Base-by-base conservation (phyloP, 495 filamentous ascomycete species). In the Hypomontagnella monticulosa region DNA sequence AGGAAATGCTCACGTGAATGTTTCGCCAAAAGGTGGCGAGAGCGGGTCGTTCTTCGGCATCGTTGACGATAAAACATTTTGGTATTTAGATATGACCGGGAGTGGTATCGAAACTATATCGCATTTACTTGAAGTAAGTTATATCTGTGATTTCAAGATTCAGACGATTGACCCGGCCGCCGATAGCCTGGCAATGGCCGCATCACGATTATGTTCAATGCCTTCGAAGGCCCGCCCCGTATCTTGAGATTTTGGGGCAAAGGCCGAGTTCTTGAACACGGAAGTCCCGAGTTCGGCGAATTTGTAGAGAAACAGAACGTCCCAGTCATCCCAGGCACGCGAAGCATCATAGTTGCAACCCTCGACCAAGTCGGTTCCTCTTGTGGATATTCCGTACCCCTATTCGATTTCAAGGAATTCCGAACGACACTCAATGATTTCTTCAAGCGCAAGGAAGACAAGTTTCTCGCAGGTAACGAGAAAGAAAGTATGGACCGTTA, bases 191-290 rank as follows among this genome's bases (percentile, higher is more conserved):
- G 67, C 12, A 93, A 93, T 70, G 89, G 88, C 15, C 81, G 91
- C 10, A 81, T 91, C 20, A 91, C 90, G 0, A 71, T 91, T 58
- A 83, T 90, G 78, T 91, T 92, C 76, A 89, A 84, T 64, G 84
- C 85, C 4, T 93, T 93, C 69, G 84, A 84, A 8, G 75, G 76
- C 0, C 72, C 79, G 1, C 90, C 90, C 2, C 81, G 84, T 57
- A 93, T 93, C 63, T 60, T 92, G 57, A 73, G 91, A 1, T 74
- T 92, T n/a, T 93, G 88, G 70, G 90, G 91, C 43, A 81, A 72
- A 43, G 90, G 89, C 0, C 77, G 75, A 2, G 87, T 92, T 6
- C 75, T 92, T 8, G 90, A 93, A 73, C 75, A 76, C 50, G 82
- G 81, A 15, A 73, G 80, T 0, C 48, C 71, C 0, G 76, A 73